Conservation (phyloP, 1,284 basidiomycete genomes). For the Cutaneotrichosporon mucoides region DNA sequence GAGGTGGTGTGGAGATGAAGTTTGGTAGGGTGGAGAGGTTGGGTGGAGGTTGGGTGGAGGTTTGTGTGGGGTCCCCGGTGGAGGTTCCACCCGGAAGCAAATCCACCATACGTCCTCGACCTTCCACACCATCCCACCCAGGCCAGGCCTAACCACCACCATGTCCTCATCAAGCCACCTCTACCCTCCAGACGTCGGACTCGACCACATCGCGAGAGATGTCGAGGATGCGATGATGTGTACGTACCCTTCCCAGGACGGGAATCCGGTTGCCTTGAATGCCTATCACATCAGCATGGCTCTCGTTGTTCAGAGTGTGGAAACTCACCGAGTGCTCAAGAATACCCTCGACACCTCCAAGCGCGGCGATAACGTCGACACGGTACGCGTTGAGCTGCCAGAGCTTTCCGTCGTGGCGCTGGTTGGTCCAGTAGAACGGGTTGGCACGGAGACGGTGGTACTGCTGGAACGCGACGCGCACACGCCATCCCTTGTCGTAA, state of each 20-base stretch:
- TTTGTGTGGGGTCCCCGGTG: no score
- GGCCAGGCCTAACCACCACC: no score
- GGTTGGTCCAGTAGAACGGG: slow-evolving; percentile 98
- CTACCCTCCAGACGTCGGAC: no score
- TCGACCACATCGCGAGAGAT: no score
- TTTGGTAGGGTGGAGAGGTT: no score
- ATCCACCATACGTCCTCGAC: no score
- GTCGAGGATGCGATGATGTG: background rate
- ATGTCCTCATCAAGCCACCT: no score
- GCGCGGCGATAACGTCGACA: slow-evolving; percentile 97
- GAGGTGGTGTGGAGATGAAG: background rate
- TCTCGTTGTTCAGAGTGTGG: no score
- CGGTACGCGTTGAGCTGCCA: slow-evolving; percentile 99
- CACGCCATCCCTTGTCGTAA: slow-evolving; percentile 95
- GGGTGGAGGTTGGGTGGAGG: no score
- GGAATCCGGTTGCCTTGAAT: slow-evolving; percentile 88
- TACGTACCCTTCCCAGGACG: slow-evolving; percentile 36
- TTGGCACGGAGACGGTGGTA: slow-evolving; percentile 79
- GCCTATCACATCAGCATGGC: slow-evolving; percentile 40
- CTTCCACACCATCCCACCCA: no score
- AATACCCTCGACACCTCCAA: slow-evolving; percentile 82
- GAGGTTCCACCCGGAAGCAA: no score
- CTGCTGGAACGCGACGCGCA: slow-evolving; percentile 95
- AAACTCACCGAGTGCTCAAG: slow-evolving; percentile 72
- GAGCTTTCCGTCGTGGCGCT: slow-evolving; percentile 94